A percentile compares a stretch with the other conserved stretches of the same genome.
Evolutionary conservation across 2,329 filamentous ascomycete genomes (phyloP).

Genomic region (Claviceps pusilla): DNA sequence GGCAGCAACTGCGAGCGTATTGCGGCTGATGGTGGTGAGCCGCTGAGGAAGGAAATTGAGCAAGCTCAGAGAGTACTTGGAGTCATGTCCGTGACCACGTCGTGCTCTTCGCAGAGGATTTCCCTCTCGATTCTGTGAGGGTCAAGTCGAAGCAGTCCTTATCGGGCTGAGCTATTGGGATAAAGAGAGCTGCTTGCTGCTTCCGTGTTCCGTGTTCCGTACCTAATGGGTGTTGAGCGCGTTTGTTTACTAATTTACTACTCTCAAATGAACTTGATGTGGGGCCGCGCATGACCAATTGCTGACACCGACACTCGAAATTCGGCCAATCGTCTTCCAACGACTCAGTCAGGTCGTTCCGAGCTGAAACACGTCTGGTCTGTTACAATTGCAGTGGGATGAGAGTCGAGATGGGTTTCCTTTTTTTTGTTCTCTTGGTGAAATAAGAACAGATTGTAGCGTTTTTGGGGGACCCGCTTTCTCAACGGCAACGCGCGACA

Average conservation of each 20-base stretch:
- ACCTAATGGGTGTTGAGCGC: background rate
- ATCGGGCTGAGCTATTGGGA: background rate
- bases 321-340: background rate
- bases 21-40: background rate
- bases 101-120: background rate
- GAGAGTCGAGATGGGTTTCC: too few relatives aligned
- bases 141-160: background rate
- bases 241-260: background rate
- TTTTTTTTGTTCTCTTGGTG: too few relatives aligned
- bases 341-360: background rate
- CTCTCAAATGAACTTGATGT: background rate
- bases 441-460: too few relatives aligned
- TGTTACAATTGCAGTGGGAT: too few relatives aligned
- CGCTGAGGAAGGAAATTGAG: background rate
- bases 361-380: background rate
- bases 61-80: background rate
- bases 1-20: background rate
- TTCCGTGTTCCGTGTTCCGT: background rate
- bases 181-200: background rate
- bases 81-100: background rate
- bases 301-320: background rate
- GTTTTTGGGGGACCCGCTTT: too few relatives aligned
- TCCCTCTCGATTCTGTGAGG: background rate
- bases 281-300: background rate
- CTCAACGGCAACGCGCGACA: too few relatives aligned